Evolutionary conservation across 23 red algal species (phyloP).

Genomic region (Gracilaria caudata): DNA sequence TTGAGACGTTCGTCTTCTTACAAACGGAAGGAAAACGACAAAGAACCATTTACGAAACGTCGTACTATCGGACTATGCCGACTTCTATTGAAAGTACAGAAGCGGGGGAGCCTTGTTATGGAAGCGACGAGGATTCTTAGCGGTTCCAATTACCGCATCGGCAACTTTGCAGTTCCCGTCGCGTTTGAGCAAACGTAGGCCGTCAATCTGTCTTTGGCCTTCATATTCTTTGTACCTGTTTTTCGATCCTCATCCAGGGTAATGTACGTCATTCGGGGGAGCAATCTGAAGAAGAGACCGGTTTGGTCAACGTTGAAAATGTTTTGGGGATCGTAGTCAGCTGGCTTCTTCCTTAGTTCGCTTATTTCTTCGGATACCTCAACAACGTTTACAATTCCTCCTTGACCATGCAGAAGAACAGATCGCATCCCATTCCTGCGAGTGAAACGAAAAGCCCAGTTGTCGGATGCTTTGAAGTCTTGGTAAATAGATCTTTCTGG

Average conservation of each 20-base stretch:
- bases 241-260: background rate
- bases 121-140: constrained; percentile 9
- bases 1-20: background rate
- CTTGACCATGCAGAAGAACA: constrained; percentile 9
- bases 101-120: background rate
- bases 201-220: background rate
- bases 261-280: background rate
- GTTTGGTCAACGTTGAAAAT: constrained; percentile 13
- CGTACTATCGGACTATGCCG: background rate
- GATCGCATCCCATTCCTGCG: background rate
- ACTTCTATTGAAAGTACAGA: constrained; percentile 6
- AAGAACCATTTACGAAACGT: constrained; percentile 21
- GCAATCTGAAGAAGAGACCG: constrained; percentile 35
- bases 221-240: background rate
- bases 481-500: background rate
- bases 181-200: constrained; percentile 26
- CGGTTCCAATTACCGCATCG: constrained; percentile 8
- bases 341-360: background rate
- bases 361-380: constrained; percentile 1
- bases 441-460: background rate
- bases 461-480: background rate
- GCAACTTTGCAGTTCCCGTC: background rate
- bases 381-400: background rate
- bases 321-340: background rate
- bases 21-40: constrained; percentile 1